A percentile compares a stretch with the other conserved stretches of the same genome.
Conservation (phyloP, 176 grass and related monocot species). For the Oryza nivara region DNA sequence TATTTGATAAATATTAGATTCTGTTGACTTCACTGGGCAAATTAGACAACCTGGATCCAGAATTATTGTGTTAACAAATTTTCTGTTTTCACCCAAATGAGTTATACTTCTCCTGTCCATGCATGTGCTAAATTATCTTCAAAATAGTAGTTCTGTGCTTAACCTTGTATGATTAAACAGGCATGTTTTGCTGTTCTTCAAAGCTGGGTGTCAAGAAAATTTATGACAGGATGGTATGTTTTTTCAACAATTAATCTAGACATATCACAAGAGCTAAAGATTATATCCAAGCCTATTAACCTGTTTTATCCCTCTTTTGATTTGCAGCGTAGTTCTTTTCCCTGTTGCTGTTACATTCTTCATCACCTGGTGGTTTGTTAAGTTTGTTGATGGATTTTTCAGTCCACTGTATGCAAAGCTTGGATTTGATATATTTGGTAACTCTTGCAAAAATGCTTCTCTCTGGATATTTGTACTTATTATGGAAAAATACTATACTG, state of each 20-base stretch:
- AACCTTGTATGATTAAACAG: slow-evolving; percentile 47
- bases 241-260: slow-evolving; percentile 26
- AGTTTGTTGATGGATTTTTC: slow-evolving; percentile 99
- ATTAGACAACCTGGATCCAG: neutral
- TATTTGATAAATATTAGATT: neutral
- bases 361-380: slow-evolving; percentile 99
- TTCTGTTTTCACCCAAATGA: slow-evolving; percentile 10
- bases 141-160: neutral
- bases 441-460: slow-evolving; percentile 21
- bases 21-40: neutral
- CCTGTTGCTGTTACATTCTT: slow-evolving; percentile 98
- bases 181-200: slow-evolving; percentile 94
- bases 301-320: neutral
- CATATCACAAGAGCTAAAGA: neutral
- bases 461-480: slow-evolving; percentile 52
- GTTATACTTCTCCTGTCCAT: neutral
- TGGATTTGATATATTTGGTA: slow-evolving; percentile 94
- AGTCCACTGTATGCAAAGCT: slow-evolving; percentile 92
- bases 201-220: slow-evolving; percentile 97
- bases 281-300: slow-evolving; percentile 24
- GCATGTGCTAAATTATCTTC: neutral
- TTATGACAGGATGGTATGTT: slow-evolving; percentile 96
- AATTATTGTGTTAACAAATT: neutral
- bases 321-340: slow-evolving; percentile 95
- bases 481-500: slow-evolving; percentile 1